A percentile compares a stretch with the other conserved stretches of the same genome.
Conservation (phyloP, 257 asterid species). For the Thymus quinquecostatus region DNA sequence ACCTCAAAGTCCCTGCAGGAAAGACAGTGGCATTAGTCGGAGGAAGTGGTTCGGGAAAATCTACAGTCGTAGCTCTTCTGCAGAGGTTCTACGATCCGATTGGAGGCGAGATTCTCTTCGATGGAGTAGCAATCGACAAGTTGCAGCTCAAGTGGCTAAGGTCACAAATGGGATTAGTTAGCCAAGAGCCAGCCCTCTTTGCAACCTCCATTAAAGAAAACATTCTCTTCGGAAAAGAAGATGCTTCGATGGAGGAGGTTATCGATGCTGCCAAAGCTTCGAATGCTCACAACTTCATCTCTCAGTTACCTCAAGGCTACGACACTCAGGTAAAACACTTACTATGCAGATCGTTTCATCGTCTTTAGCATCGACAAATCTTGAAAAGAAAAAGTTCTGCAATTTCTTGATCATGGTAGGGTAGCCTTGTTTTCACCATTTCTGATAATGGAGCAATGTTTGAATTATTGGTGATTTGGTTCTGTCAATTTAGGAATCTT, state of each 20-base stretch:
- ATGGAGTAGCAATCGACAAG: conserved; percentile 42
- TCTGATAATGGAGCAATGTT: too few species aligned
- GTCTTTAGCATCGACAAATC: too few species aligned
- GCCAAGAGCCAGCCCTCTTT: conserved; percentile 96
- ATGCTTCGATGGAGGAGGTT: conserved; percentile 43
- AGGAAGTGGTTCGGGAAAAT: conserved; percentile 94
- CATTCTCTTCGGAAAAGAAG: conserved; percentile 64
- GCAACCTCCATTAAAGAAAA: conserved; percentile 94
- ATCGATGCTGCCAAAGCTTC: conserved; percentile 48
- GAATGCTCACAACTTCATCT: conserved; percentile 54
- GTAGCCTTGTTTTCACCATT: too few species aligned
- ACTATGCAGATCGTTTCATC: too few species aligned
- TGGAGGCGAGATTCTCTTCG: background rate
- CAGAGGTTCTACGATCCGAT: conserved; percentile 84
- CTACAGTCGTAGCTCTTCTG: conserved; percentile 37
- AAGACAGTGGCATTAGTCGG: conserved; percentile 90
- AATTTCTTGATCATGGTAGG: too few species aligned
- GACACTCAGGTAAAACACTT: conserved; percentile 41
- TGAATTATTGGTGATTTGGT: too few species aligned
- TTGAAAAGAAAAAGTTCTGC: too few species aligned
- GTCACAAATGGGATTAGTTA: conserved; percentile 32
- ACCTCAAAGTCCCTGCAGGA: conserved; percentile 33
- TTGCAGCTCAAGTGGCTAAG: conserved; percentile 71
- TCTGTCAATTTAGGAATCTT: too few species aligned
- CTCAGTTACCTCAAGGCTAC: conserved; percentile 50